A percentile compares a stretch with the other conserved stretches of the same genome.
Evolutionary conservation across 2,329 filamentous ascomycete species (phyloP).

Genomic region (Penicillium occitanis): DNA sequence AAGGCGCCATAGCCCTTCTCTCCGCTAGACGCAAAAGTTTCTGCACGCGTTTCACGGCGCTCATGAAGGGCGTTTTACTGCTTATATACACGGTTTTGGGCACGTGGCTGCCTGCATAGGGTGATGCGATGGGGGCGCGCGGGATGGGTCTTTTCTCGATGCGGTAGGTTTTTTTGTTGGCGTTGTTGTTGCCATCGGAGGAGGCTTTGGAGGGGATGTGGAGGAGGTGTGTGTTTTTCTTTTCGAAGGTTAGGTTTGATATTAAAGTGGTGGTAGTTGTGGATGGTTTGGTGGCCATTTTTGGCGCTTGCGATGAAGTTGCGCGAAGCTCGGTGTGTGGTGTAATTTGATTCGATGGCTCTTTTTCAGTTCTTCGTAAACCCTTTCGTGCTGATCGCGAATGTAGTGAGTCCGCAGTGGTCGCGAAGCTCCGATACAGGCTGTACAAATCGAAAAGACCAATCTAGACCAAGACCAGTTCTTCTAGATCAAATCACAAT

Average conservation of each 20-base stretch:
- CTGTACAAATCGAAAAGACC: background rate
- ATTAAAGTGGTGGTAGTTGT: background rate
- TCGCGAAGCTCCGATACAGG: background rate
- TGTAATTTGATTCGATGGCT: background rate
- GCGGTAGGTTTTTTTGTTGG: constrained; percentile 24
- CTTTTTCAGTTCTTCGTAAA: background rate
- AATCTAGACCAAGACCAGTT: background rate
- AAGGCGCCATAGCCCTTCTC: constrained; percentile 48
- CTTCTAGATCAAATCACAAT: background rate
- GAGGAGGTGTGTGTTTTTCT: constrained; percentile 15
- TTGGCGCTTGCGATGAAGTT: background rate
- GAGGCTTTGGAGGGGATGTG: constrained; percentile 7
- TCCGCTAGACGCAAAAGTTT: constrained; percentile 55
- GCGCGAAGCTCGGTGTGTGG: background rate
- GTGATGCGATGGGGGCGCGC: constrained; percentile 56
- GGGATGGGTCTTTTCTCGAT: constrained; percentile 59
- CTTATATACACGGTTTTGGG: constrained; percentile 61
- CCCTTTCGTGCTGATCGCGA: background rate
- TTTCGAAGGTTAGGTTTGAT: constrained; percentile 6
- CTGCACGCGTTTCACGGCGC: constrained; percentile 60
- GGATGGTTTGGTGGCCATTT: background rate
- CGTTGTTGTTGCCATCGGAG: background rate
- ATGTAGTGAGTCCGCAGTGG: background rate
- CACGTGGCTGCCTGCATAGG: constrained; percentile 49
- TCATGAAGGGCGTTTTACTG: constrained; percentile 56